Base-by-base conservation (phyloP, 2,329 filamentous ascomycete species). In the Fusarium aywerte region DNA sequence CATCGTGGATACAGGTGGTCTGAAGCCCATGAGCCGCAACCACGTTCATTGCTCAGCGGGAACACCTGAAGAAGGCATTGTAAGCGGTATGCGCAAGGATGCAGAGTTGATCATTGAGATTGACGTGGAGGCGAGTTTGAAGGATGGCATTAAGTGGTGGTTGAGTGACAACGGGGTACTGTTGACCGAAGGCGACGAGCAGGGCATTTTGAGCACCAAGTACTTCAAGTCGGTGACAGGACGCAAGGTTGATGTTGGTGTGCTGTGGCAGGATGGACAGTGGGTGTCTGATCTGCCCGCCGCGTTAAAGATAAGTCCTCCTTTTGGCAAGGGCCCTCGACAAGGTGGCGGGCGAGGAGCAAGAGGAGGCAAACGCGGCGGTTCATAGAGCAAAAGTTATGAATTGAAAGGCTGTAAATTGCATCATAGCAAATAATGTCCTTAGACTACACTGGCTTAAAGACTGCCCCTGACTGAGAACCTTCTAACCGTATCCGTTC, bases 1-100 rank as follows among this genome's bases (percentile, higher is more conserved):
- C 12, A 98, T 99, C 62, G 78, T 93, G 12, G 83, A 84, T n/a
- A 83, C 86, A 0, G 94, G 94, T 6, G 94, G 95, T 0, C 80
- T 99, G 59, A 89, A 87, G 70, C 85, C 85, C 59, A 98, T 98
- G 96, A 84, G 83, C 0, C 81, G 96, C 53, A 96, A 91, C 66
- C 95, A 98, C 74, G 90, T 98, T 27, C 96, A 99, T 79, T 97
- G 96, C 76, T 92, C 92, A 3, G 87, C 88, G 7, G 93, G 92
- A 0, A 80, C 94, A 13, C 89, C 91, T 0, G 81, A 79, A 48
- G 79, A 78, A 13, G 78, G 74, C 4, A 91, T 94, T 3, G 85
- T 95, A 23, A 93, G 90, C 36, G 93, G 93, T 1, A 96, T 97
- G 92, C 84, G 95, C 21, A 83, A 74, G 68, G 92, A 88, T 75